Evolutionary conservation across 2,329 filamentous ascomycete genomes (phyloP), one percentile per base, ranked within the genome.

Genomic region (Bipolaris sorokiniana): DNA sequence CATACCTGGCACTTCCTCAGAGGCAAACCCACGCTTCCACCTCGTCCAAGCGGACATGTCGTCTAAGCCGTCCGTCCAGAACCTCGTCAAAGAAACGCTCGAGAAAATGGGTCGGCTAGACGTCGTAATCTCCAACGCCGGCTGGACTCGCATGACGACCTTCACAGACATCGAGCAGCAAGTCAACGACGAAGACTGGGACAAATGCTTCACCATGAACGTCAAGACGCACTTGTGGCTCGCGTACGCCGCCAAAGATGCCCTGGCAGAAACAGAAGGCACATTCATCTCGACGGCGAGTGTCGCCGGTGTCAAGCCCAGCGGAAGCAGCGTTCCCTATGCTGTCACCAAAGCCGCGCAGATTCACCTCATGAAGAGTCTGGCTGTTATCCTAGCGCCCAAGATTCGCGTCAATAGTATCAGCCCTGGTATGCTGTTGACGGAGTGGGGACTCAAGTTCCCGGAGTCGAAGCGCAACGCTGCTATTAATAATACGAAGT

Each of bases 281-380:
- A 78, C 79, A 0, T 90, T 90, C 62, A 82, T 90, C 61, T 86
- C 83, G 1, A 89, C 87, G 0, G 86, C 88, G 0, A 86, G 83
- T 42, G 67, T 89, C 22, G 88, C 88, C 0, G 88, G 87, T 0
- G 83, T 90, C 1, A 86, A 82, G 65, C 82, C 85, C 0, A 85
- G 82, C 57, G 88, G 88, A 1, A 89, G 86, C 83, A 83, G 81
- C 46, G 81, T 87, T 83, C 86, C 91, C 5, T 95, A 95, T 69
- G 82, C 87, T 0, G 89, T 92, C 5, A 90, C 89, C 18, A 95
- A 95, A 71, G 90, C 90, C 0, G 91, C 91, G 10, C 84, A 85
- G 56, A 76, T 90, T 51, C 88, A 90, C 74, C 75, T 90, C 44
- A 86, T 87, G 78, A 88, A 87, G 68, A 85, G 85, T 56, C 76